Evolutionary conservation across 306 rosid species (phyloP).

Genomic region (Nissolia schottii): DNA sequence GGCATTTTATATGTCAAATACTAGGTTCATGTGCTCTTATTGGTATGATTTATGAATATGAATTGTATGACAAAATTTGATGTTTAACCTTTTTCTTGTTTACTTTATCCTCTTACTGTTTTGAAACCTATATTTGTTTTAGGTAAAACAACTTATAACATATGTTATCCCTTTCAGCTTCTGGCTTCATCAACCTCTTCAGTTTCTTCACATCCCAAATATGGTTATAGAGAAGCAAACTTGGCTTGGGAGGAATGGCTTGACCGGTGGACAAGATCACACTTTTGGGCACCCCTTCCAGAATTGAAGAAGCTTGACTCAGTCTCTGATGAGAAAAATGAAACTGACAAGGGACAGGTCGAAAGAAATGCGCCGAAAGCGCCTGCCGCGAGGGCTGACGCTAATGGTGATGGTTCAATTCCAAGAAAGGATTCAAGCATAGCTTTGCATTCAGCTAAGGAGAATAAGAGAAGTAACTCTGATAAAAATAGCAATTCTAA

Average conservation of each 20-base stretch:
- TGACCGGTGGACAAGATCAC: constrained; percentile 37
- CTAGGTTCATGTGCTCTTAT: background rate
- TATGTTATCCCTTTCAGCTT: constrained; percentile 25
- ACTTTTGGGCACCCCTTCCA: constrained; percentile 31
- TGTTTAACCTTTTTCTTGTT: background rate
- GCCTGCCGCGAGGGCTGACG: constrained; percentile 3
- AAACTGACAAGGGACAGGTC: background rate
- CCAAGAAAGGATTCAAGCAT: constrained; percentile 18
- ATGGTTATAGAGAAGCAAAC: constrained; percentile 25
- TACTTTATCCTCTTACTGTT: background rate
- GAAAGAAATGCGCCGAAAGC: constrained; percentile 23
- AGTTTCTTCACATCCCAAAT: constrained; percentile 13
- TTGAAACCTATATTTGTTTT: background rate
- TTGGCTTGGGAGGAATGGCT: constrained; percentile 37
- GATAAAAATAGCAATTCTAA: background rate
- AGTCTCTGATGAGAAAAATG: constrained; percentile 14
- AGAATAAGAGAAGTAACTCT: constrained; percentile 25
- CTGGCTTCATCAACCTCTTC: constrained; percentile 29
- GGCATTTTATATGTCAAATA: background rate
- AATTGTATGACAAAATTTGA: background rate
- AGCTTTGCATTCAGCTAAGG: constrained; percentile 22
- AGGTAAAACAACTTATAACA: background rate
- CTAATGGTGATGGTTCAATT: background rate
- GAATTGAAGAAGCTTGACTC: constrained; percentile 3
- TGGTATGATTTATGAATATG: background rate